Base-by-base conservation (phyloP, 78 protist genomes). In the Dictyostelium discoideum region DNA sequence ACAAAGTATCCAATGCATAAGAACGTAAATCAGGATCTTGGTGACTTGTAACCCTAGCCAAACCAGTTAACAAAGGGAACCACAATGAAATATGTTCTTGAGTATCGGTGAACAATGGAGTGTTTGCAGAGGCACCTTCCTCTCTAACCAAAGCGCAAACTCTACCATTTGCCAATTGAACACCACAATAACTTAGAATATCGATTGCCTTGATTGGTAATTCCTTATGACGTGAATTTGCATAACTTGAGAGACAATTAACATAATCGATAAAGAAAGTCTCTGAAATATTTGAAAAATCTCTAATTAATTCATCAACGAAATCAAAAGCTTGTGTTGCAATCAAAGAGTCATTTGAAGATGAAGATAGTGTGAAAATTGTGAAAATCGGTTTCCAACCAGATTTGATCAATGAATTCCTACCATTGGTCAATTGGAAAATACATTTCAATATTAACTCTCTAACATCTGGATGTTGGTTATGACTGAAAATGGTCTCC, bases 371-470 rank as follows among this genome's bases (percentile, higher is more conserved):
- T 1, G 96, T 92, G 42, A 93, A 85, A 8, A 98, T 97, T 3
- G 85, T 92, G 77, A 98, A 98, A 26, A 99, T 94, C 5, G 96
- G 87, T 82, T 93, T 89, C 99, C 99, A 99, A 3, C 99, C 99
- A 2, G 99, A 97, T 67, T 85, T 97, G n/a, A 99, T 97, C 48
- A 60, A 7, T 14, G 95, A 48, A 40, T 90, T 73, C 72, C 95
- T 63, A 54, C 95, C 95, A 65, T 90, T 90, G 5, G 95, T 90
- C 73, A 90, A 54, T 60, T 90, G 95, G 74, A 90, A 90, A 29
- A 90, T 90, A 82, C 95, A 90, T 79, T 90, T 90, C 39, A 90
- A 60, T 6, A 90, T 90, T 37, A 90, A 57, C n/a, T 90, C 95
- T 48, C 95, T 48, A 6, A 90, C 95, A 0, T 90, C 95, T 1